phyloP scores from a whole-genome alignment of 1,284 basidiomycete genomes.

The Xerocomus amazonicus region DNA sequence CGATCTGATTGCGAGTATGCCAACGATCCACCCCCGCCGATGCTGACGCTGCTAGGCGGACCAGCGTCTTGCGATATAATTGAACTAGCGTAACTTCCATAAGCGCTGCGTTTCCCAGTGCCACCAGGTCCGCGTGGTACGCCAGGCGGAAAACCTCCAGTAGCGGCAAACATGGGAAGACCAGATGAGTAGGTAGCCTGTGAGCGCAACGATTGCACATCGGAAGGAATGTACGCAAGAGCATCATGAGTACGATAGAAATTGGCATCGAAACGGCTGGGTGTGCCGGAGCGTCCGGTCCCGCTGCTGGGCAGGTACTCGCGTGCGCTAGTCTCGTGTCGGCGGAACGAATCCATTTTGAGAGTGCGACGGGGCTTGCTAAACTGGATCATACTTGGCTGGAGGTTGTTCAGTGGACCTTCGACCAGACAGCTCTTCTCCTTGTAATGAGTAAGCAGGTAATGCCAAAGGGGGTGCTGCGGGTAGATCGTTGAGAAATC shows the following conservation, averaged over 20 bases:
- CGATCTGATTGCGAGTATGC: constrained; percentile 81
- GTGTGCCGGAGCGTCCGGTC: constrained; percentile 65
- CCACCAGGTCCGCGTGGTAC: constrained; percentile 53
- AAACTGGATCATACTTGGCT: constrained; percentile 98
- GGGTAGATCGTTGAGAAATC: constrained; percentile 14
- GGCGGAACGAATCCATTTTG: constrained; percentile 88
- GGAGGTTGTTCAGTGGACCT: constrained; percentile 93
- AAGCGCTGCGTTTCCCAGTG: constrained; percentile 64
- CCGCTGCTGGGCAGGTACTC: constrained; percentile 50
- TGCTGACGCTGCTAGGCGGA: constrained; percentile 47
- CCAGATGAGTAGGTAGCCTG: constrained; percentile 92
- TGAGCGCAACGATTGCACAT: constrained; percentile 89
- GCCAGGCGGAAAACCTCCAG: constrained; percentile 65
- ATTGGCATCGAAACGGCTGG: constrained; percentile 87
- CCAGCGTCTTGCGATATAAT: constrained; percentile 88
- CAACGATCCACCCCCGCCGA: constrained; percentile 46
- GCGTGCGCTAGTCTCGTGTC: constrained; percentile 83
- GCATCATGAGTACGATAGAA: constrained; percentile 97
- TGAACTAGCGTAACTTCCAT: constrained; percentile 84
- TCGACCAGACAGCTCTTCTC: constrained; percentile 94
- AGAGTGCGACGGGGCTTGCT: constrained; percentile 86
- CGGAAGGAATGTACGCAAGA: constrained; percentile 91
- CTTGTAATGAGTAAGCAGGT: constrained; percentile 97
- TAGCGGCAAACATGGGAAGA: constrained; percentile 76
- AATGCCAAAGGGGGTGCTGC: constrained; percentile 97